Evolutionary conservation across 202 grass and related monocot genomes (phyloP).

Genomic region (Dendrocalamus latiflorus): DNA sequence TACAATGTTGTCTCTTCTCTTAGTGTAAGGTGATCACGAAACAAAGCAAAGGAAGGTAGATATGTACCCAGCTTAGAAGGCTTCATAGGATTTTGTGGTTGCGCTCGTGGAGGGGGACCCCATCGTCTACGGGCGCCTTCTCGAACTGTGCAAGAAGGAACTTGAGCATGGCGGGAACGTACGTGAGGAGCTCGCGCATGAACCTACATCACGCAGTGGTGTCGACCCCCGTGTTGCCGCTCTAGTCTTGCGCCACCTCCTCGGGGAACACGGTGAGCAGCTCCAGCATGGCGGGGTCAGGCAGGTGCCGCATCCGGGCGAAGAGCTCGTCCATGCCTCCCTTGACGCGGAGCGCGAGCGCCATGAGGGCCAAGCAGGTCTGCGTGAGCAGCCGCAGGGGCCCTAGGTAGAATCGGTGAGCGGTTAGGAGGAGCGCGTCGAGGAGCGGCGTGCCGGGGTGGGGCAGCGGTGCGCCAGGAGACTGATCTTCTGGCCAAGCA

Average conservation of each 20-base stretch:
- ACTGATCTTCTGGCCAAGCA: conserved; percentile 84
- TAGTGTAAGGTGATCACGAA: neutral
- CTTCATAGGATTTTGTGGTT: conserved; percentile 68
- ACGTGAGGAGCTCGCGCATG: conserved; percentile 69
- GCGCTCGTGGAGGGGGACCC: conserved; percentile 50
- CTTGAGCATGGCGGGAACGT: conserved; percentile 60
- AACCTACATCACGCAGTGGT: conserved; percentile 54
- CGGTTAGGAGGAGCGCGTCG: conserved; percentile 52
- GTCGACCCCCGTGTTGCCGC: conserved; percentile 48
- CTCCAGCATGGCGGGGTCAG: conserved; percentile 57
- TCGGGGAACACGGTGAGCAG: no score
- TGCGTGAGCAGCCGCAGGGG: conserved; percentile 78
- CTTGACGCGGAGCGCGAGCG: conserved; percentile 56
- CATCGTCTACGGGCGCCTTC: conserved; percentile 42
- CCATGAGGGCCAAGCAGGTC: conserved; percentile 82
- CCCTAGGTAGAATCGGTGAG: conserved; percentile 57
- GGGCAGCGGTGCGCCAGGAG: conserved; percentile 27
- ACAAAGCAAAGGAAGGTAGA: neutral
- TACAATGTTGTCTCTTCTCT: conserved; percentile 16
- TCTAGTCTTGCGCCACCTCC: conserved; percentile 71
- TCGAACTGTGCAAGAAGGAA: conserved; percentile 64
- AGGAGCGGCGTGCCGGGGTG: conserved; percentile 50
- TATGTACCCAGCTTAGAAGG: conserved; percentile 85
- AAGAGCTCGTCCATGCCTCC: conserved; percentile 68
- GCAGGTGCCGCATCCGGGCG: conserved; percentile 47